A percentile compares a stretch with the other conserved stretches of the same genome.
Conservation (phyloP, 306 rosid species). For the Malus asiatica region DNA sequence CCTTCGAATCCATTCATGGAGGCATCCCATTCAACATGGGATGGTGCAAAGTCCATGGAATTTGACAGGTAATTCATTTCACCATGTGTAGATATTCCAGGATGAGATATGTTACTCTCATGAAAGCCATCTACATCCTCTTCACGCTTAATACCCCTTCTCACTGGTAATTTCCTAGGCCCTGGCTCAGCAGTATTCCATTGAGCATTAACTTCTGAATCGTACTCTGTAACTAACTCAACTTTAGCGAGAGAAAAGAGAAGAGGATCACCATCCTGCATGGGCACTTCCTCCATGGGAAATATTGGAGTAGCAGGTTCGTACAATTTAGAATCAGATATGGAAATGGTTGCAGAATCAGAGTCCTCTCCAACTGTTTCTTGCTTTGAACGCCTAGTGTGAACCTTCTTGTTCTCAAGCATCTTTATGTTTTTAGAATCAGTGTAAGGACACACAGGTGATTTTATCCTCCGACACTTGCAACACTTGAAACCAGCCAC, state of each 20-base stretch:
- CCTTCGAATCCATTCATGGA: slow-evolving; percentile 26
- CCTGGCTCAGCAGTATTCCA: slow-evolving; percentile 51
- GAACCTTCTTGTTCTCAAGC: slow-evolving; percentile 39
- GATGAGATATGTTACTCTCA: slow-evolving; percentile 25
- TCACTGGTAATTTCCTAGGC: slow-evolving; percentile 70
- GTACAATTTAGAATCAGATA: slow-evolving; percentile 33
- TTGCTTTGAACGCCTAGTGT: slow-evolving; percentile 34
- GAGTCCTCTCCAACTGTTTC: slow-evolving; percentile 43
- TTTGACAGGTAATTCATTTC: slow-evolving; percentile 25
- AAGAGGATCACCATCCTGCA: slow-evolving; percentile 59
- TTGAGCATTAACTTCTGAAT: slow-evolving; percentile 41
- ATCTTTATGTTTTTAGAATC: slow-evolving; percentile 28
- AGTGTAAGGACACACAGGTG: slow-evolving; percentile 77
- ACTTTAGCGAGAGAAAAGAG: slow-evolving; percentile 60
- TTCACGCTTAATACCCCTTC: slow-evolving; percentile 68
- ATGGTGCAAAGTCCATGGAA: slow-evolving; percentile 21
- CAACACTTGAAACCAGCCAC: slow-evolving; percentile 89
- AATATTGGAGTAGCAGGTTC: slow-evolving; percentile 54
- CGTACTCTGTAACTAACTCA: slow-evolving; percentile 54
- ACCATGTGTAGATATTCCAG: slow-evolving; percentile 21
- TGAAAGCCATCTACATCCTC: slow-evolving; percentile 50
- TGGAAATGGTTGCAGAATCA: slow-evolving; percentile 38
- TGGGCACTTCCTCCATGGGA: slow-evolving; percentile 38
- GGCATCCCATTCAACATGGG: slow-evolving; percentile 38
- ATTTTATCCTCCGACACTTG: slow-evolving; percentile 86